Evolutionary conservation across 1,139 yeast genomes (phyloP), one percentile per base, ranked within the genome.

Genomic region (Diutina neorugosa): DNA sequence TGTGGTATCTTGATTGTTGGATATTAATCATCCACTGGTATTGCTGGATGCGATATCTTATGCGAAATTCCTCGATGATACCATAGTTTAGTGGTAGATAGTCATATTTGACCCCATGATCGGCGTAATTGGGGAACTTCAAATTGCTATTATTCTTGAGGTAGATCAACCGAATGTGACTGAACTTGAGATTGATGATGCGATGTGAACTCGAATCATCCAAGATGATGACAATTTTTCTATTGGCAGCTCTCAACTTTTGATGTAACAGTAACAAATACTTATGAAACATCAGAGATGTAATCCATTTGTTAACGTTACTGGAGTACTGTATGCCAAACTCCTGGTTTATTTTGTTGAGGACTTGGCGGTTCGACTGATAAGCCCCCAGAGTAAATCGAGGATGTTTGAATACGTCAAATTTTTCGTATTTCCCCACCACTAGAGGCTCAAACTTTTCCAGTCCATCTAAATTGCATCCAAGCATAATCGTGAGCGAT

Each of bases 161-260:
- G 56, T 69, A 74, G 37, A 74, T 66, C 51, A 82, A 65, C 52
- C 74, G 68, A 40, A 82, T 79, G 60, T 80, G 77, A 54, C 72
- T 71, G 57, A 82, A 71, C 57, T 77, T 79, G 55, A 81, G 66
- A 59, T 82, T 82, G 49, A 81, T 71, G 5, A 81, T 77, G 53
- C 87, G 66, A 61, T 82, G 88, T 1, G 85, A 77, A 4, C 84
- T 78, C 11, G 84, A 77, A 62, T 82, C 86, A 63, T 82, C 86
- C 11, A 82, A 61, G 1, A 82, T 65, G 6, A 82, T 73, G 55
- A 81, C 66, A 50, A 82, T 78, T 55, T 80, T 78, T 54, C 86
- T 66, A 14, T 61, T 56, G 1, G 74, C 73, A 2, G 64, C 59
- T 11, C 68, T 61, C 9, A 74, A 60, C 58, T 84, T 74, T 60